Evolutionary conservation across 805 yeast genomes (phyloP).

Genomic region (Jamesozyma hellenica): DNA sequence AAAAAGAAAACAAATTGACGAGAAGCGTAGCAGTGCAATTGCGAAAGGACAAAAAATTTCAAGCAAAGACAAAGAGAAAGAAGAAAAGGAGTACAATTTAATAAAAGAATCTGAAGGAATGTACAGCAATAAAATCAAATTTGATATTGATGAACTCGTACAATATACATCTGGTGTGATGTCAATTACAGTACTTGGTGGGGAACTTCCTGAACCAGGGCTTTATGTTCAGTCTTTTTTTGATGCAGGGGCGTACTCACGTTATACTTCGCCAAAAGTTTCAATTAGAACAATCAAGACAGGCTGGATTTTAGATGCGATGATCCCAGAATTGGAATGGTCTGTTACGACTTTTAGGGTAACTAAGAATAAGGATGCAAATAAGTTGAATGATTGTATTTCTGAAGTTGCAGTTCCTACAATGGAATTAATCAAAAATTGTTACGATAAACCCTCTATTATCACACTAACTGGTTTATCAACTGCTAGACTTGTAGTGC

Average conservation of each 20-base stretch:
- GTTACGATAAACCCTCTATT: conserved; percentile 46
- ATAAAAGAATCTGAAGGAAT: conserved; percentile 29
- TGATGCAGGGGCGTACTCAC: conserved; percentile 58
- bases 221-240: conserved; percentile 60
- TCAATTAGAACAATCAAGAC: conserved; percentile 20
- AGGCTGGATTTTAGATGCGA: conserved; percentile 51
- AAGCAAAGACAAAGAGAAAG: conserved; percentile 18
- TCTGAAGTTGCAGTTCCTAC: conserved; percentile 58
- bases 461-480: conserved; percentile 44
- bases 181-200: conserved; percentile 50
- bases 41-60: conserved; percentile 23
- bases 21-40: conserved; percentile 14
- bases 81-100: conserved; percentile 19
- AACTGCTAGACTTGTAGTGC: conserved; percentile 41
- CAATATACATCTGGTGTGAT: conserved; percentile 62
- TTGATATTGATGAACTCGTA: conserved; percentile 46
- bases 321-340: conserved; percentile 63
- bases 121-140: conserved; percentile 34
- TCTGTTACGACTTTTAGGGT: conserved; percentile 53
- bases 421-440: conserved; percentile 45
- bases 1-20: conserved; percentile 28
- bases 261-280: conserved; percentile 43
- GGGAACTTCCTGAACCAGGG: conserved; percentile 40
- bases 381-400: conserved; percentile 43
- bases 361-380: conserved; percentile 40